A percentile compares a stretch with the other conserved stretches of the same genome.
Evolutionary conservation across 2,329 filamentous ascomycete species (phyloP).

Genomic region (Pseudonectria foliicola): DNA sequence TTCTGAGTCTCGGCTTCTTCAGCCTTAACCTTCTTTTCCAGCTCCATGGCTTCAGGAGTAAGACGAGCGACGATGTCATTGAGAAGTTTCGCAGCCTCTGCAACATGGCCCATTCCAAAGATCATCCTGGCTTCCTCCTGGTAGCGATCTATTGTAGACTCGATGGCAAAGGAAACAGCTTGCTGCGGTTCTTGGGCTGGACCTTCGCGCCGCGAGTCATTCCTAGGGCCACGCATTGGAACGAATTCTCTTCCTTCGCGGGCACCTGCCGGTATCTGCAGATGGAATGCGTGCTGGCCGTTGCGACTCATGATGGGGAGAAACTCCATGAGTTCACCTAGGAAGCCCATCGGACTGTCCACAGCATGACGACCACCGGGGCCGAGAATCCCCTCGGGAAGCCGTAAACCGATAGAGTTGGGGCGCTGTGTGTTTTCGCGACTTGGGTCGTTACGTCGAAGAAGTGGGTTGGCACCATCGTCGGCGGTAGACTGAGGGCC

Average conservation of each 20-base stretch:
- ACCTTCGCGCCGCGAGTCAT: constrained; percentile 41
- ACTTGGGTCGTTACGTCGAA: constrained; percentile 53
- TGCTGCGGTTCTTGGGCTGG: constrained; percentile 57
- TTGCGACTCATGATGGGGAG: constrained; percentile 40
- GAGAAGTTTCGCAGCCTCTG: constrained; percentile 64
- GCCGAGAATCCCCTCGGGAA: constrained; percentile 40
- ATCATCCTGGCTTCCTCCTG: constrained; percentile 84
- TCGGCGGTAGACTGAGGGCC: constrained; percentile 54
- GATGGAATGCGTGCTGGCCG: constrained; percentile 48
- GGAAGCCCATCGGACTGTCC: constrained; percentile 46
- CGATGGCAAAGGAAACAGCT: constrained; percentile 66
- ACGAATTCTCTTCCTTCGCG: constrained; percentile 46
- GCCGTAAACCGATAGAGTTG: constrained; percentile 47
- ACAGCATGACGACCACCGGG: constrained; percentile 28
- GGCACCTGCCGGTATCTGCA: constrained; percentile 47
- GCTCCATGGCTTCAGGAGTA: constrained; percentile 76
- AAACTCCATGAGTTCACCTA: constrained; percentile 50
- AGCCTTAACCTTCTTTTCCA: constrained; percentile 64
- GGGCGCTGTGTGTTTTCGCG: constrained; percentile 43
- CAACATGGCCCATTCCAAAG: constrained; percentile 56
- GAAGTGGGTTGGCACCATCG: constrained; percentile 79
- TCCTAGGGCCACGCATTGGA: constrained; percentile 34
- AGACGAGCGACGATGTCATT: constrained; percentile 65
- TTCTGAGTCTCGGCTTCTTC: constrained; percentile 43
- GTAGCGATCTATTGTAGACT: constrained; percentile 71